A percentile compares a stretch with the other conserved stretches of the same genome.
These are phyloP conservation scores for Naganishia randhawae DNA, from an alignment of 768 basidiomycete species.

Conservation along the genomic window DNA sequence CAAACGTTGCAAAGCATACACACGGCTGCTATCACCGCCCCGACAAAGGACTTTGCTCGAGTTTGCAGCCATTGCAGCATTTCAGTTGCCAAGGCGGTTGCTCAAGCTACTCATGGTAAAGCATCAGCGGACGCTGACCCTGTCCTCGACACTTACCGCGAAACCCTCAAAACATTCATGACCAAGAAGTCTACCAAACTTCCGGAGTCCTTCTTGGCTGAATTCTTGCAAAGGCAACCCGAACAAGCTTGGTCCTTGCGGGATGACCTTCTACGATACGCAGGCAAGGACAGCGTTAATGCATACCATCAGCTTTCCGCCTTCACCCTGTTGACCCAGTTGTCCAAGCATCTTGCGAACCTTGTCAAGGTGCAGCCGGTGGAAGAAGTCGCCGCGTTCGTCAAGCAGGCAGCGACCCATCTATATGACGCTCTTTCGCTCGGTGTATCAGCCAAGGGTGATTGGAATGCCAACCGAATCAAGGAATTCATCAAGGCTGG, in stretches of 20 bases:
- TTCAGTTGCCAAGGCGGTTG: slow-evolving; percentile 62
- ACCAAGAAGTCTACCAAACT: slow-evolving; percentile 75
- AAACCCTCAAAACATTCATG: slow-evolving; percentile 70
- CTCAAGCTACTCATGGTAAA: slow-evolving; percentile 11
- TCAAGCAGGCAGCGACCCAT: slow-evolving; percentile 56
- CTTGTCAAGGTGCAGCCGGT: slow-evolving; percentile 41
- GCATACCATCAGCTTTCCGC: slow-evolving; percentile 70
- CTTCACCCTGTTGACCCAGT: slow-evolving; percentile 65
- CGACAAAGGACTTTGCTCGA: slow-evolving; percentile 61
- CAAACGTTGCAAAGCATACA: slow-evolving; percentile 65
- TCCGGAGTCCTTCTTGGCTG: slow-evolving; percentile 69
- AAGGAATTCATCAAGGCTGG: slow-evolving; percentile 77
- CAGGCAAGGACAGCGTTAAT: slow-evolving; percentile 63
- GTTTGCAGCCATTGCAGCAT: slow-evolving; percentile 67
- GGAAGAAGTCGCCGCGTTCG: slow-evolving; percentile 56
- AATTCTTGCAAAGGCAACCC: slow-evolving; percentile 68
- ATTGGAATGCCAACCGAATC: slow-evolving; percentile 62
- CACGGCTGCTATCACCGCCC: slow-evolving; percentile 64
- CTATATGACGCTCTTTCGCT: slow-evolving; percentile 53
- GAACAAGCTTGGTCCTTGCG: slow-evolving; percentile 64
- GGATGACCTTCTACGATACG: slow-evolving; percentile 59
- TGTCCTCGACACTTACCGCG: slow-evolving; percentile 60
- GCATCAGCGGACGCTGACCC: slow-evolving; percentile 40
- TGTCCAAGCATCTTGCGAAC: slow-evolving; percentile 60
- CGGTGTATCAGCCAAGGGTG: slow-evolving; percentile 44